These are phyloP conservation scores for Hippophae gyantsensis DNA, from an alignment of 306 rosid genomes.

Conservation along the genomic window DNA sequence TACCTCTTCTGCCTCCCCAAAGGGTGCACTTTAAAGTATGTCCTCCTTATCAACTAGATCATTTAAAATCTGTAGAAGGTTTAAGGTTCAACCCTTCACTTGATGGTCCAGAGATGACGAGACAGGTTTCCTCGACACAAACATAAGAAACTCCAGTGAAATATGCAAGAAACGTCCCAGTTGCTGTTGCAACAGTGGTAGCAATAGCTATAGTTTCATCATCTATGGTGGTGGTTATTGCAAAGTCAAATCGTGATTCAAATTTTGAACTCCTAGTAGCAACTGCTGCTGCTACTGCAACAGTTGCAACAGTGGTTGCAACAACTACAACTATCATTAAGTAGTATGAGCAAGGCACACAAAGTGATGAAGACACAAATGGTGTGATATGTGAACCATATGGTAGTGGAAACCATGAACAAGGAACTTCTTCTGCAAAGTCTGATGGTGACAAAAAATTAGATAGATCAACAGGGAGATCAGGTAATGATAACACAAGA, in stretches of 20 bases:
- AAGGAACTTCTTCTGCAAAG: too few relatives aligned
- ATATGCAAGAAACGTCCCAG: too few relatives aligned
- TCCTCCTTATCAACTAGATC: constrained; percentile 43
- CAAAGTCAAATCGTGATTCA: constrained; percentile 54
- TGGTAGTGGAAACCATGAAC: constrained; percentile 52
- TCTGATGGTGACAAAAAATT: too few relatives aligned
- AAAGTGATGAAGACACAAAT: constrained; percentile 56
- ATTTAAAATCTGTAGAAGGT: constrained; percentile 46
- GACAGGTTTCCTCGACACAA: constrained; percentile 33
- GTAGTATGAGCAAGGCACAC: constrained; percentile 62
- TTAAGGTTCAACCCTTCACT: constrained; percentile 41
- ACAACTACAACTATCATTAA: constrained; percentile 79
- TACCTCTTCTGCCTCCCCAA: constrained; percentile 58
- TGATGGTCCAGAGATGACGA: constrained; percentile 43
- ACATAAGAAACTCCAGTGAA: constrained; percentile 21
- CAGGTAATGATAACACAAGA: too few relatives aligned
- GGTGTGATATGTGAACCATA: constrained; percentile 36
- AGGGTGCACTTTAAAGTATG: constrained; percentile 41
- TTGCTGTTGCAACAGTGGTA: constrained; percentile 76
- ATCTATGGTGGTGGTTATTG: constrained; percentile 77
- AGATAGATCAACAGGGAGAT: too few relatives aligned
- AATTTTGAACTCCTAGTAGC: constrained; percentile 73
- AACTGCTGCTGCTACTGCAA: constrained; percentile 80
- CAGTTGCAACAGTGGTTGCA: constrained; percentile 94
- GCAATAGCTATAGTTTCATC: constrained; percentile 94